phyloP scores from a whole-genome alignment of 2,329 filamentous ascomycete species.

The Fusarium haematococcum region DNA sequence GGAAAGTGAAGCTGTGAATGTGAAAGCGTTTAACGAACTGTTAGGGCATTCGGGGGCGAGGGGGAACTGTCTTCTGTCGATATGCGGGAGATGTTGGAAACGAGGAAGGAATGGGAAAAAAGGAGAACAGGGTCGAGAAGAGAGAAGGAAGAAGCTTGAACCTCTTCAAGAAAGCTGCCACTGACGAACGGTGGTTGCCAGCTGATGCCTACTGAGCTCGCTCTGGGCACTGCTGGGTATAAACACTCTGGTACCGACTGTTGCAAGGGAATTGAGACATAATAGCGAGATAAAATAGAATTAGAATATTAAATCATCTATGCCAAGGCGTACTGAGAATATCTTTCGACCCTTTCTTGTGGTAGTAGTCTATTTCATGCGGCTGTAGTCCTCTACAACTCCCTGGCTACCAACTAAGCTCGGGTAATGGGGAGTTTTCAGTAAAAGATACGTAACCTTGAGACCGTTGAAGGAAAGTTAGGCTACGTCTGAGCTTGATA shows the following conservation, averaged over 20 bases:
- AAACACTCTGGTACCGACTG: not conserved
- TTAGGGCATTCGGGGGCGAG: not conserved
- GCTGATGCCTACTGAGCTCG: not conserved
- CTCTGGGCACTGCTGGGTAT: not conserved
- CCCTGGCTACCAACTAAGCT: not conserved
- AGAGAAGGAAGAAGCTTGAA: not conserved
- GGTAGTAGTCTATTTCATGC: not conserved
- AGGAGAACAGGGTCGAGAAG: not conserved
- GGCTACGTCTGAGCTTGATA: too few relatives aligned
- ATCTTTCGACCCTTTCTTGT: not conserved
- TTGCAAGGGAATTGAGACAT: not conserved
- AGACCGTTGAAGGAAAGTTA: not conserved
- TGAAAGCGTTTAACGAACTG: not conserved
- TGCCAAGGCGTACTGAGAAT: not conserved
- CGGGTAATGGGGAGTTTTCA: not conserved
- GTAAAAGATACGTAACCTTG: too few relatives aligned
- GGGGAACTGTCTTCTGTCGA: not conserved
- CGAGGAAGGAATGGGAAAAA: not conserved
- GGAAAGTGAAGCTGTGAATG: not conserved
- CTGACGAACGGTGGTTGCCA: conserved; percentile 24
- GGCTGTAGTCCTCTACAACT: not conserved
- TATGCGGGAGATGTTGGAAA: not conserved
- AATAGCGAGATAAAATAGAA: not conserved
- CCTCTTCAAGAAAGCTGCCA: not conserved
- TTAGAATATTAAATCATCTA: accelerated